Evolutionary conservation across 2,329 filamentous ascomycete genomes (phyloP), one percentile per base, ranked within the genome.

Genomic region (Xylaria multiplex): DNA sequence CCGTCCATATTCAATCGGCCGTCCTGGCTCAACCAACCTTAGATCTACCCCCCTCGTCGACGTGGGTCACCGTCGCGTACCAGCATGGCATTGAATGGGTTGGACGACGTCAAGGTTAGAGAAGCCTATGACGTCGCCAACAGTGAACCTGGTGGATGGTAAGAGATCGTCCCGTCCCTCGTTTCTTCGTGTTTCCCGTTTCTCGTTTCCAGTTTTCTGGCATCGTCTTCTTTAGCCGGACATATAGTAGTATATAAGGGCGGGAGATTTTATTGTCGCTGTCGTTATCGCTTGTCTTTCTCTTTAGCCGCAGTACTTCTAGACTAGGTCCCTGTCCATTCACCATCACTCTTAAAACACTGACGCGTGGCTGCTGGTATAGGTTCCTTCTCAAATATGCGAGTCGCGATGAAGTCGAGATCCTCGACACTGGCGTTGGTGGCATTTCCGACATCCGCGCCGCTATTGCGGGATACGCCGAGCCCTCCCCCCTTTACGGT

Each of bases 321-420:
- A 32, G 19, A 8, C 13, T 9, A 14, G 8, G 42, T 32, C 42
- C 16, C 32, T 40, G 9, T 24, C 43, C 48, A 52, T 16, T 16
- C 46, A 16, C 45, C 35, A 45, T 60, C 13, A 9, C 45, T 48
- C 45, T 48, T 69, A 69, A 66, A 24, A 64, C 42, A 32, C 65
- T 71, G 42, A 73, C 67, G 54, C 68, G 50, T 50, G 27, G 32
- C 60, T 59, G 43, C 65, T 27, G 35, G 61, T 65, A 72, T 76
- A 98, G 96, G 96, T 96, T 99, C 76, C 88, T 98, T 69, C 88
- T 99, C 73, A 94, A 95, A 78, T 99, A 99, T 81, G 85, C 88
- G 69, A 91, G 91, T 68, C 90, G 96, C 79, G 96, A 99, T 83
- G 92, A 95, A 73, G 86, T 99, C 67, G 90, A 92, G 71, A 81